These are phyloP conservation scores for Groenewaldozyma sp. DNA, from an alignment of 1,139 yeast genomes.

Conservation along the genomic window DNA sequence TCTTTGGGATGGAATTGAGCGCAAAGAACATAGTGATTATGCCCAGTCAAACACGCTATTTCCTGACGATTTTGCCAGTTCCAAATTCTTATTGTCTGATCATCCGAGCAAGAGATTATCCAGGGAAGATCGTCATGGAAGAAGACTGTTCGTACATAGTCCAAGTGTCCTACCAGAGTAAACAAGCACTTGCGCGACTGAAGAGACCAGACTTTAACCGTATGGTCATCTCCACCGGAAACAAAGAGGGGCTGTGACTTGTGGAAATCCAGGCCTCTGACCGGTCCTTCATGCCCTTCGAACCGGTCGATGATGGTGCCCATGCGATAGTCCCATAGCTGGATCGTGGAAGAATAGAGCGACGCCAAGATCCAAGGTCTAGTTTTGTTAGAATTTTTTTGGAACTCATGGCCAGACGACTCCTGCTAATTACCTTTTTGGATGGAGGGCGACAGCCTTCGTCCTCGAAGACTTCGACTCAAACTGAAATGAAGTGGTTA, in stretches of 20 bases:
- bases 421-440: slow-evolving; percentile 43
- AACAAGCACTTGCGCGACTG: slow-evolving; percentile 86
- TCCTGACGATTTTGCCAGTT: slow-evolving; percentile 99
- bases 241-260: slow-evolving; percentile 96
- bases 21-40: slow-evolving; percentile 96
- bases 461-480: slow-evolving; percentile 99
- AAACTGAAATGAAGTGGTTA: slow-evolving; percentile 45
- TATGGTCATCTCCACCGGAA: slow-evolving; percentile 95
- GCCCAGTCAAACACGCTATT: slow-evolving; percentile 95
- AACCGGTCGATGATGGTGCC: slow-evolving; percentile 93
- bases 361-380: slow-evolving; percentile 97
- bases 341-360: slow-evolving; percentile 88
- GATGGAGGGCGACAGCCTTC: slow-evolving; percentile 97
- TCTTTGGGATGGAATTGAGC: slow-evolving; percentile 97
- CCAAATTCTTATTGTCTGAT: slow-evolving; percentile 98
- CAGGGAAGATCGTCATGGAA: slow-evolving; percentile 97
- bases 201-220: slow-evolving; percentile 93
- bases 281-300: slow-evolving; percentile 98
- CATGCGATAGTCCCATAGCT: slow-evolving; percentile 99
- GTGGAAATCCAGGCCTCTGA: slow-evolving; percentile 90
- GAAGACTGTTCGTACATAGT: slow-evolving; percentile 86
- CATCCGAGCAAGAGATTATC: slow-evolving; percentile 94
- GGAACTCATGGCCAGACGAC: not conserved
- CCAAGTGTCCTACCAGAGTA: slow-evolving; percentile 84
- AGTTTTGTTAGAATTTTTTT: slow-evolving; percentile 11